Evolutionary conservation across 768 basidiomycete genomes (phyloP).

Genomic region (Hemileccinum impolitum): DNA sequence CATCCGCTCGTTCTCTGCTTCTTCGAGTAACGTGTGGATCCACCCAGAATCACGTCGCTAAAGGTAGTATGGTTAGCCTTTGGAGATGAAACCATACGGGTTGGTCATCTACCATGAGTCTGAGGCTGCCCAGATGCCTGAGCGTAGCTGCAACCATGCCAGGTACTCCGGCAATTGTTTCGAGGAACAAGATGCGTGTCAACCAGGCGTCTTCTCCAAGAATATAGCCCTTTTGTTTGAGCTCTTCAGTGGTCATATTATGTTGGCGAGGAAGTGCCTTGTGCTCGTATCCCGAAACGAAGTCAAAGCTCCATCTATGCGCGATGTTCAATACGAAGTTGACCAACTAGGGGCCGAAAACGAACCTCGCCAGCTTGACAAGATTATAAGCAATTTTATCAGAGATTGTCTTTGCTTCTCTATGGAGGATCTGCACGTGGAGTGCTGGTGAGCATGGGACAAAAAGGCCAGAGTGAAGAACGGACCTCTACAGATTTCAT

Average conservation of each 20-base stretch:
- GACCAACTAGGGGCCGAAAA: constrained; percentile 3
- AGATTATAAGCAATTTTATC: constrained; percentile 73
- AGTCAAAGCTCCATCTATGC: constrained; percentile 67
- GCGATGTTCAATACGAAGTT: constrained; percentile 1
- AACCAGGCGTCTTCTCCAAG: constrained; percentile 79
- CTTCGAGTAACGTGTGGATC: constrained; percentile 92
- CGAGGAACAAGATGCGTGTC: constrained; percentile 65
- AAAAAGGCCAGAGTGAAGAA: background rate
- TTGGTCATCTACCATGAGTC: constrained; percentile 66
- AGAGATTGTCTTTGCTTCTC: constrained; percentile 55
- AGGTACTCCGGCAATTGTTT: constrained; percentile 91
- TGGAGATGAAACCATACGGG: constrained; percentile 4
- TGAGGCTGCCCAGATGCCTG: constrained; percentile 83
- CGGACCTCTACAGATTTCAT: constrained; percentile 66
- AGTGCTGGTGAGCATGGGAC: constrained; percentile 2
- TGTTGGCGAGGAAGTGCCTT: constrained; percentile 55
- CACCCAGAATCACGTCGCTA: constrained; percentile 61
- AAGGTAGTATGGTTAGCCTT: constrained; percentile 4
- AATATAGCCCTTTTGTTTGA: constrained; percentile 70
- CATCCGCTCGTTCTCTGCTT: constrained; percentile 98
- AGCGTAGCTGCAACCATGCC: constrained; percentile 92
- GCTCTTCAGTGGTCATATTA: constrained; percentile 67
- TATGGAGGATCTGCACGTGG: constrained; percentile 59
- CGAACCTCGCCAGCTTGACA: constrained; percentile 53
- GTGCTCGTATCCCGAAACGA: constrained; percentile 84